Percentiles rank a stretch among this genome's conserved stretches.
These are phyloP conservation scores for Mortierella antarctica DNA, from an alignment of 192 early-diverging fungal species.

Conservation along the genomic window DNA sequence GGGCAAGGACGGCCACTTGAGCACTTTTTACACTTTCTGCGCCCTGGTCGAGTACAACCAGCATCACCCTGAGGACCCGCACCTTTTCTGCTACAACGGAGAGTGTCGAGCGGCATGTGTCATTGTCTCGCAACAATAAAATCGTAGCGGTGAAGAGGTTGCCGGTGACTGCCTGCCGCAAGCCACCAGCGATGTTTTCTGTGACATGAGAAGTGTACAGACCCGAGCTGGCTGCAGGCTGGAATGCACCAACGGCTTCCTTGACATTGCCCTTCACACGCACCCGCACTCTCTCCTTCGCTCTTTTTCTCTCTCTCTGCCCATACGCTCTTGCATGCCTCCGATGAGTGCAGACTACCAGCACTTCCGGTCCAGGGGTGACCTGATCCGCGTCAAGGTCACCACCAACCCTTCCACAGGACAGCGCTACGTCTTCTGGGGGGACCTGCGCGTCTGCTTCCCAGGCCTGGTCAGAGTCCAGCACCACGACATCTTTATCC, in stretches of 20 bases:
- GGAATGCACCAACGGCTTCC: neutral
- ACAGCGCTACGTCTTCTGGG: conserved; percentile 24
- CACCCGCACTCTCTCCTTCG: neutral
- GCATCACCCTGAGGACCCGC: too few species aligned
- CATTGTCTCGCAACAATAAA: too few species aligned
- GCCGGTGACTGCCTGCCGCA: too few species aligned
- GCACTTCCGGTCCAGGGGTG: conserved; percentile 16
- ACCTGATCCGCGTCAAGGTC: conserved; percentile 17
- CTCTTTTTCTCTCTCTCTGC: neutral
- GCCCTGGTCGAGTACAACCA: too few species aligned
- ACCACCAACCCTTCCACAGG: conserved; percentile 16
- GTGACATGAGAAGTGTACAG: too few species aligned
- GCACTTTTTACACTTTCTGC: too few species aligned
- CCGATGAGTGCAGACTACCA: conserved; percentile 18
- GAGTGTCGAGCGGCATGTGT: too few species aligned
- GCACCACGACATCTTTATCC: conserved; percentile 13
- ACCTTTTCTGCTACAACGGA: too few species aligned
- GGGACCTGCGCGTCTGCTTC: conserved; percentile 22
- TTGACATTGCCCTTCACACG: neutral
- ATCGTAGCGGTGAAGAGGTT: too few species aligned
- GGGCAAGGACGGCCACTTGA: too few species aligned
- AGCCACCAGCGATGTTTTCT: too few species aligned
- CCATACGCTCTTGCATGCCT: neutral
- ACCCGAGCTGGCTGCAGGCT: too few species aligned
- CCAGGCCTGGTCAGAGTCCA: conserved; percentile 23